phyloP scores from a whole-genome alignment of 345 rosid genomes.

The Jatropha curcas region DNA sequence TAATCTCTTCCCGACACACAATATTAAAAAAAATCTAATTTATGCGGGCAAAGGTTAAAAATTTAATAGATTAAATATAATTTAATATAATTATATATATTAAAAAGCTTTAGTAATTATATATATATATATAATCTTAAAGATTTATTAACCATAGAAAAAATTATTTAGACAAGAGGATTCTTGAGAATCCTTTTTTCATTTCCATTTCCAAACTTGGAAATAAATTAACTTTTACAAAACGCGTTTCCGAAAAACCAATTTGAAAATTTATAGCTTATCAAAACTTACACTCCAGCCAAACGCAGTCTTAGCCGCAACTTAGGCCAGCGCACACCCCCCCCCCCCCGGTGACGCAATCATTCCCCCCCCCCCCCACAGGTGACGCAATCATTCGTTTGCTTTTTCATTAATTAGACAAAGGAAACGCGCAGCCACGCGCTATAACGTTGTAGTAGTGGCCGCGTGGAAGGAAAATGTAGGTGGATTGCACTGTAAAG shows the following conservation, averaged over 20 bases:
- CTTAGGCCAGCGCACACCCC: neutral
- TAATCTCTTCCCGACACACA: too few species aligned
- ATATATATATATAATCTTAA: too few species aligned
- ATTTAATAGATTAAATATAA: too few species aligned
- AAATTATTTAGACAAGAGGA: neutral
- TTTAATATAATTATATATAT: too few species aligned
- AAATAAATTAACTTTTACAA: constrained; percentile 1
- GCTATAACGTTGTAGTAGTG: neutral
- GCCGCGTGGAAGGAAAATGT: constrained; percentile 8
- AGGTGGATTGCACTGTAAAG: constrained; percentile 18
- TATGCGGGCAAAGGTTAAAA: too few species aligned
- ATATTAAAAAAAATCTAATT: too few species aligned
- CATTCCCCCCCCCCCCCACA: too few species aligned
- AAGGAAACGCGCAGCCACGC: neutral
- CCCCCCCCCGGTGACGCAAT: neutral
- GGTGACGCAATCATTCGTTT: neutral
- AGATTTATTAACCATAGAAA: neutral
- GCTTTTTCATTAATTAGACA: too few species aligned
- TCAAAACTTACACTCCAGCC: neutral
- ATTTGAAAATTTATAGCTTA: neutral
- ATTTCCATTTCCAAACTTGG: neutral
- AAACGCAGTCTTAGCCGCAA: constrained; percentile 16
- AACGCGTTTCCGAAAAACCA: constrained; percentile 12
- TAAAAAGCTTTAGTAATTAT: too few species aligned
- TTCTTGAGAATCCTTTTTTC: neutral